These are phyloP conservation scores for Pseudonitzschia multiseries DNA, from an alignment of 108 stramenopile genomes.

Conservation along the genomic window DNA sequence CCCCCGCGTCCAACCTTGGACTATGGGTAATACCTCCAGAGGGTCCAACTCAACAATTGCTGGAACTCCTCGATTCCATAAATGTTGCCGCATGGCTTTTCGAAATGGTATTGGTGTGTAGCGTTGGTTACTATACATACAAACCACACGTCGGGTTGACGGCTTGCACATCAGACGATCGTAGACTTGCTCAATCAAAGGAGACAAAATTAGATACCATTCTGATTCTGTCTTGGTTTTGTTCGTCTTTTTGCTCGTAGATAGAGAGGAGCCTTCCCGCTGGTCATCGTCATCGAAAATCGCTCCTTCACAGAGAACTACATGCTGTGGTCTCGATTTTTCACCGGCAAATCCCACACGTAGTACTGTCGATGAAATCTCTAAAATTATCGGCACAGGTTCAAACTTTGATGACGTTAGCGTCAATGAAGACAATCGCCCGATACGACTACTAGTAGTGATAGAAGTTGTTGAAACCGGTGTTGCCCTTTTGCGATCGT, in stretches of 20 bases:
- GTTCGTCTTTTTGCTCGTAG: not conserved
- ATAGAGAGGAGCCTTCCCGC: no score
- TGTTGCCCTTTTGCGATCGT: no score
- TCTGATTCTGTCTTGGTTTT: conserved; percentile 27
- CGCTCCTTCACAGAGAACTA: conserved; percentile 10
- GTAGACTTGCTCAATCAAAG: conserved; percentile 29
- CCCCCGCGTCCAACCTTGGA: conserved; percentile 50
- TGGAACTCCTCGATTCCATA: conserved; percentile 42
- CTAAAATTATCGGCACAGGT: conserved; percentile 34
- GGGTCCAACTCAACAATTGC: conserved; percentile 22
- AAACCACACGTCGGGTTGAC: conserved; percentile 31
- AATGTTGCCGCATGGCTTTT: conserved; percentile 25
- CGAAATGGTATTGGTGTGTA: conserved; percentile 22
- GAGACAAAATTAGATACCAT: conserved; percentile 31
- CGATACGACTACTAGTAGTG: no score
- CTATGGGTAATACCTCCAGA: conserved; percentile 36
- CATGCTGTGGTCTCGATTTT: conserved; percentile 25
- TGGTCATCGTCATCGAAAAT: conserved; percentile 8
- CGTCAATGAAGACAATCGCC: no score
- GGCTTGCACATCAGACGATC: conserved; percentile 42
- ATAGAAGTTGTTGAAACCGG: no score
- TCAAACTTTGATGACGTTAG: conserved; percentile 4
- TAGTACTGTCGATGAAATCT: conserved; percentile 27
- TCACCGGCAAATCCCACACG: conserved; percentile 38
- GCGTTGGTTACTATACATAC: conserved; percentile 17